Conservation (phyloP, 225 moss, liverwort and hornwort species). For the Thuidium tamariscinum region DNA sequence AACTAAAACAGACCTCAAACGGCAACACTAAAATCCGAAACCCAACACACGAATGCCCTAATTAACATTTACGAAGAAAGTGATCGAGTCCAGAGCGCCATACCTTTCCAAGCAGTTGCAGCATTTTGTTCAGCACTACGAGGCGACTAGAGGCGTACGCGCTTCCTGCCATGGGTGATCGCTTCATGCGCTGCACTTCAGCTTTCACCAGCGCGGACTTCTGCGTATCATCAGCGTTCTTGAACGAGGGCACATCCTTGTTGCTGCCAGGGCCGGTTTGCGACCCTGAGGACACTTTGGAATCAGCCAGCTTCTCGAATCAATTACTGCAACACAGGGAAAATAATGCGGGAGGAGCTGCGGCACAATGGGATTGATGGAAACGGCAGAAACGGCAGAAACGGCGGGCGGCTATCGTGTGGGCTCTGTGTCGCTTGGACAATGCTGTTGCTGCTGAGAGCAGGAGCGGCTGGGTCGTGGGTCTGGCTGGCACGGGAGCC, state of each 20-base stretch:
- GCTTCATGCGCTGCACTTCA: slow-evolving; percentile 38
- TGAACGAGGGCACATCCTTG: background rate
- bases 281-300: slow-evolving; percentile 16
- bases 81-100: background rate
- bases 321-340: background rate
- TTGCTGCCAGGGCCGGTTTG: background rate
- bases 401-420: background rate
- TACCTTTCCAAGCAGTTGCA: slow-evolving; percentile 4
- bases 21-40: background rate
- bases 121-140: background rate
- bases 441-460: background rate
- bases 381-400: background rate
- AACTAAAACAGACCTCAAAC: background rate
- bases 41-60: background rate
- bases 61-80: too few species aligned
- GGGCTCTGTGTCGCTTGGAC: background rate
- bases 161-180: background rate
- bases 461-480: background rate
- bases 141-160: background rate
- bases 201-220: slow-evolving; percentile 48
- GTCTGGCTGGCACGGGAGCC: background rate
- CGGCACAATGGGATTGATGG: background rate
- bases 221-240: slow-evolving; percentile 3
- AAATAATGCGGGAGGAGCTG: background rate
- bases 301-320: slow-evolving; percentile 23